Percentiles rank a stretch among this genome's conserved stretches.
Conservation (phyloP, 176 grass and related monocot genomes). For the Zoysia pacifica region DNA sequence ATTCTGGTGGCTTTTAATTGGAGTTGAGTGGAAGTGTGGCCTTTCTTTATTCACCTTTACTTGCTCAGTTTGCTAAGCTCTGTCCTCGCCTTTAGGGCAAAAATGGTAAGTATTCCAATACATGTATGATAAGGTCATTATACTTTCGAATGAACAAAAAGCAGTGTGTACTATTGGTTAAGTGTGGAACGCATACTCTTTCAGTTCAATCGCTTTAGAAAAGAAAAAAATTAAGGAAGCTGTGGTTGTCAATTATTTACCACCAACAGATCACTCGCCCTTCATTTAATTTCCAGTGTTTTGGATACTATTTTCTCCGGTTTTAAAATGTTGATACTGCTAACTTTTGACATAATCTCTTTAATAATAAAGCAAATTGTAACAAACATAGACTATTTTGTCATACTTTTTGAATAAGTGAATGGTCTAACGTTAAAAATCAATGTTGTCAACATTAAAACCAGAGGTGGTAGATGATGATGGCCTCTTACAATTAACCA, state of each 20-base stretch:
- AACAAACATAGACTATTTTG: no score
- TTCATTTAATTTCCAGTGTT: no score
- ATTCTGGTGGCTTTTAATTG: not conserved
- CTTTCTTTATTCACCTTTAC: not conserved
- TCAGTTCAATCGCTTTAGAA: not conserved
- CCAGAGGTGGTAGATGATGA: not conserved
- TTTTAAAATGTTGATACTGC: no score
- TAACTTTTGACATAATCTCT: not conserved
- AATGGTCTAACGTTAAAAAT: no score
- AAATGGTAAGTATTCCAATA: not conserved
- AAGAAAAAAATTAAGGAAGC: not conserved
- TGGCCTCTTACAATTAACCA: not conserved
- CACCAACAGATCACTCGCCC: no score
- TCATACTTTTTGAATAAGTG: no score
- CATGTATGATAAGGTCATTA: not conserved
- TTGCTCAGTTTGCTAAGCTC: not conserved
- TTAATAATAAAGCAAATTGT: no score
- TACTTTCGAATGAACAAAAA: not conserved
- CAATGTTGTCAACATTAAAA: no score
- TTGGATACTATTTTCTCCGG: no score
- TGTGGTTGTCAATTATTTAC: not conserved
- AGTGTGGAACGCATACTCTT: not conserved
- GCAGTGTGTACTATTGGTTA: not conserved
- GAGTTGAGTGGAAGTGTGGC: constrained; percentile 1
- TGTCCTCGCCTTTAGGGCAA: not conserved